Base-by-base conservation (phyloP, 345 rosid genomes). In the Rubroshorea leprosula region DNA sequence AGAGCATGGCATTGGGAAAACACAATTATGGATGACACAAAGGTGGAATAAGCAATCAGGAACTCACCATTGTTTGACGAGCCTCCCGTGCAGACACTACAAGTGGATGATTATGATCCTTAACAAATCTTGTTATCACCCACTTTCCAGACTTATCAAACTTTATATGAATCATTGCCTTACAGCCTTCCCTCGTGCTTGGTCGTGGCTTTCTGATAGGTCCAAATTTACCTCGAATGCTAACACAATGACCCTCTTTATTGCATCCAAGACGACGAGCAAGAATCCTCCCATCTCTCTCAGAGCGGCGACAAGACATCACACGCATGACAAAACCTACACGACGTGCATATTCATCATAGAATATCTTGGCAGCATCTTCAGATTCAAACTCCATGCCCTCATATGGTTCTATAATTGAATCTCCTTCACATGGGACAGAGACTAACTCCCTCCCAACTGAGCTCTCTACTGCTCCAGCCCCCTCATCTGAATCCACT, bases 381-480 rank as follows among this genome's bases (percentile, higher is more conserved):
- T 90, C 96, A 0, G 96, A 83, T n/a, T 85, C 94, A 70, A 87
- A 87, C 51, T 80, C 91, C 95, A 87, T 80, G 11, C 97, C 96
- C 41, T 81, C 93, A 20, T 47, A 35, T 31, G 97, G 97, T 69
- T 85, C 97, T 64, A 67, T 14, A 51, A 71, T 52, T 1, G 72
- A 62, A 64, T 67, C n/a, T n/a, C n/a, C 74, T 39, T 60, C 77
- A 11, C 56, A 65, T 18, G 51, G 65, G 45, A 56, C 68, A 61
- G 60, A 44, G 51, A 47, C 62, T 64, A 57, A 49, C 29, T 68
- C 75, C 20, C 60, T 68, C 12, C 68, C 74, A 5, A 74, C 68
- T 50, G 84, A 73, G 56, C 63, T 69, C 73, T 76, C 83, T 1
- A 66, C 57, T 4, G 57, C 65, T 41, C 44, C 72, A 9, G 67